Base-by-base conservation (phyloP, 768 basidiomycete genomes). In the Pleurotus djamor region DNA sequence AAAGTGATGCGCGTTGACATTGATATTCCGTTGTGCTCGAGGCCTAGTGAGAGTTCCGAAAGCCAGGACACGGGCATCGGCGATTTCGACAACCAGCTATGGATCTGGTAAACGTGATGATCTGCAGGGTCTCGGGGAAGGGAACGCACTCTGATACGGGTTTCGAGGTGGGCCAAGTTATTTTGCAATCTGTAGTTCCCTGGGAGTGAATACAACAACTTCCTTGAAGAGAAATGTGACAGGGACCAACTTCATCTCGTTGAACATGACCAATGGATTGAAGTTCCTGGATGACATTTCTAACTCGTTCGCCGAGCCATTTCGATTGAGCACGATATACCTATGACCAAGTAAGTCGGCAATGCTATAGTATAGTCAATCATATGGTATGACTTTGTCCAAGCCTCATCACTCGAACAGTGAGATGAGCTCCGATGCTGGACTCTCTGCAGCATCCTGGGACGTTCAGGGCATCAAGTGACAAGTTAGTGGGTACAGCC, bases 361-460 rank as follows among this genome's bases (percentile, higher is more conserved):
- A 16, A 45, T 48, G 21, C 32, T 33, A 38, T 14, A 3, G 21
- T 28, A 49, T 10, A 48, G 49, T 60, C 16, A 61, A 66, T 60
- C 47, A 66, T 41, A 58, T 36, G 32, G 13, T 69, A 76, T 64
- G 68, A 91, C 88, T 85, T 91, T 51, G 91, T 92, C 91, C 92
- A 94, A 17, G 89, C 76, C 72, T 94, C 92, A 64, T 91, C 88
- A 5, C 83, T 70, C 17, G 91, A 91, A 67, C 91, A 93, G n/a
- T 79, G 78, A 3, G 84, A 84, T 41, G 74, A 77, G 66, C 79
- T 81, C 57, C 90, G 83, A 68, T 93, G 92, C 82, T 83, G 87
- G 41, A 88, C 76, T 35, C 87, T 78, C 67, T 82, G 77, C 55
- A 92, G 71, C 37, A 82, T 67, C 66, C 91, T 92, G 21, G 21